Conservation (phyloP, 768 basidiomycete species). For the Trametes cubensis region DNA sequence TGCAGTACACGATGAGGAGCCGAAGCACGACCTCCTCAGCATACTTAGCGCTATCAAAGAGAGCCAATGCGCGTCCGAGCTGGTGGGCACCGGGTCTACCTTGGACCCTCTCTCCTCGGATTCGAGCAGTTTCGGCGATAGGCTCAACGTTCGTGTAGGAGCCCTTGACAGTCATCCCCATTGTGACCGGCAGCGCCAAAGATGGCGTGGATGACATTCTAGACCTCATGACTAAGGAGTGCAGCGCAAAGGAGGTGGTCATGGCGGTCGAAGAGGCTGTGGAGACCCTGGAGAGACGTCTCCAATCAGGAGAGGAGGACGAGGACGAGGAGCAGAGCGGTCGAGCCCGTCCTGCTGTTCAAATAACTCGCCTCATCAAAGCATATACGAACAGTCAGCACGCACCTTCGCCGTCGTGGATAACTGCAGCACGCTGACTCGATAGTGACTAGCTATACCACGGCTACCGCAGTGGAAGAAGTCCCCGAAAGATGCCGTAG, state of each 20-base stretch:
- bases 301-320: slow-evolving; percentile 28
- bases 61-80: slow-evolving; percentile 11
- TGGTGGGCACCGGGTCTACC: slow-evolving; percentile 21
- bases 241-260: slow-evolving; percentile 46
- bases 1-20: slow-evolving; percentile 22
- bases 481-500: slow-evolving; percentile 17
- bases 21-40: slow-evolving; percentile 15
- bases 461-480: slow-evolving; percentile 27
- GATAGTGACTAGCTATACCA: slow-evolving; percentile 28
- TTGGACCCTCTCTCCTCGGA: neutral
- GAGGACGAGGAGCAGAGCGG: slow-evolving; percentile 12
- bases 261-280: slow-evolving; percentile 45
- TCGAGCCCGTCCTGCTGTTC: slow-evolving; percentile 12
- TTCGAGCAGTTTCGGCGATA: neutral
- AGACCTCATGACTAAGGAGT: slow-evolving; percentile 32
- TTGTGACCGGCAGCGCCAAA: slow-evolving; percentile 36
- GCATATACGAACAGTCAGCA: slow-evolving; percentile 28
- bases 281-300: slow-evolving; percentile 34
- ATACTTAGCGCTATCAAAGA: slow-evolving; percentile 22
- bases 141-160: slow-evolving; percentile 36
- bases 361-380: slow-evolving; percentile 30
- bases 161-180: slow-evolving; percentile 41
- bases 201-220: slow-evolving; percentile 39
- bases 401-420: neutral
- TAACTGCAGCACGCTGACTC: neutral